Conservation (phyloP, 2,329 filamentous ascomycete genomes). For the Fusarium setosum region DNA sequence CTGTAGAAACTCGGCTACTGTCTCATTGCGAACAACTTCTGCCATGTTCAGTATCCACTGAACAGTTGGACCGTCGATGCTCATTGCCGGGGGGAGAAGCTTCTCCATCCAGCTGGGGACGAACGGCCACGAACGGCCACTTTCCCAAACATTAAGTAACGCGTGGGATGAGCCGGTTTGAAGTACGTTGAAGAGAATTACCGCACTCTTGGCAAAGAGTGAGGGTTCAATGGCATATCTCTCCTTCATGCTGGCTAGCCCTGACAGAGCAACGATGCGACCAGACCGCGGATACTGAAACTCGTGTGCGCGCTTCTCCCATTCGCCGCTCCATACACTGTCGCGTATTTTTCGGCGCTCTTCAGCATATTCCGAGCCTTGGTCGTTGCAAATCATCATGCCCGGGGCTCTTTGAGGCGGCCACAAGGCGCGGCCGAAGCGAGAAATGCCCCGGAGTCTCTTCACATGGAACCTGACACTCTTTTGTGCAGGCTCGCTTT, state of each 20-base stretch:
- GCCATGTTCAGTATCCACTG: conserved; percentile 52
- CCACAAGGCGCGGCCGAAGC: conserved; percentile 46
- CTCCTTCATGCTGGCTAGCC: conserved; percentile 37
- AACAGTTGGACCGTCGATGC: conserved; percentile 51
- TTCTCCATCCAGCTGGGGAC: conserved; percentile 49
- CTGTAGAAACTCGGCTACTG: conserved; percentile 41
- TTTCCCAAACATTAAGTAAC: conserved; percentile 49
- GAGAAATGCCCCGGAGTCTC: conserved; percentile 50
- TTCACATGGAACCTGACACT: conserved; percentile 46
- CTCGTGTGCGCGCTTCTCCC: conserved; percentile 36
- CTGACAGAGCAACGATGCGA: conserved; percentile 43
- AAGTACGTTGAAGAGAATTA: conserved; percentile 49
- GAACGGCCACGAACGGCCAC: conserved; percentile 52
- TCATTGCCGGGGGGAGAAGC: conserved; percentile 50
- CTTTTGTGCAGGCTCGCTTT: conserved; percentile 42
- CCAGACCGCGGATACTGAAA: conserved; percentile 47
- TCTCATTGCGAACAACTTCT: conserved; percentile 41
- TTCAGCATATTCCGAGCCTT: conserved; percentile 19
- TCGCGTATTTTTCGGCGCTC: conserved; percentile 39
- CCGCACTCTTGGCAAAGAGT: conserved; percentile 46
- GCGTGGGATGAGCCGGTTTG: conserved; percentile 47
- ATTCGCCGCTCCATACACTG: conserved; percentile 45
- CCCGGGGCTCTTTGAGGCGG: conserved; percentile 47
- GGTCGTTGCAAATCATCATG: conserved; percentile 49
- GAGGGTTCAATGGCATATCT: conserved; percentile 39